These are phyloP conservation scores for Verticillium nubilum DNA, from an alignment of 2,329 filamentous ascomycete genomes.

Conservation along the genomic window DNA sequence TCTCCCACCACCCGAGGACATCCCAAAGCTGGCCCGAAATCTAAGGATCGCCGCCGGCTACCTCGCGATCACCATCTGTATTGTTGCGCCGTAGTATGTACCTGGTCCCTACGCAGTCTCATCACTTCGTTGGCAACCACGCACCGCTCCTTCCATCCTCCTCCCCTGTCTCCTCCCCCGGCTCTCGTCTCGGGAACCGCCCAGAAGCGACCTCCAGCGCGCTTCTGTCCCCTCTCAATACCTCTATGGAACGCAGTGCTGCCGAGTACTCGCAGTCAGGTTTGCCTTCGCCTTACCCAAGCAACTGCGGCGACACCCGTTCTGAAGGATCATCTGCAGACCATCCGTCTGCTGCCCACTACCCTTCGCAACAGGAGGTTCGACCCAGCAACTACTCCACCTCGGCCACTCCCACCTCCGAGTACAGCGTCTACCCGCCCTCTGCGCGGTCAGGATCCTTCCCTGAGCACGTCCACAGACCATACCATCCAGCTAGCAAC, in stretches of 20 bases:
- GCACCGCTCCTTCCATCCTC: slow-evolving; percentile 16
- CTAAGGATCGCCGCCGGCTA: slow-evolving; percentile 21
- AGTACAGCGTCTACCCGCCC: slow-evolving; percentile 74
- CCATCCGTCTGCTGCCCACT: slow-evolving; percentile 89
- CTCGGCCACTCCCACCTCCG: slow-evolving; percentile 79
- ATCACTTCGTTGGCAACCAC: slow-evolving; percentile 23
- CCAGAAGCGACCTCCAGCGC: slow-evolving; percentile 22
- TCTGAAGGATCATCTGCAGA: slow-evolving; percentile 87
- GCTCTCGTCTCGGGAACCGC: slow-evolving; percentile 18
- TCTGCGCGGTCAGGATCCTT: slow-evolving; percentile 78
- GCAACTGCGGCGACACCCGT: slow-evolving; percentile 61
- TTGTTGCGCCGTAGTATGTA: slow-evolving; percentile 26
- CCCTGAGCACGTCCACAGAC: slow-evolving; percentile 80
- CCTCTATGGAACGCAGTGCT: slow-evolving; percentile 56
- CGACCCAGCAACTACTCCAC: slow-evolving; percentile 66
- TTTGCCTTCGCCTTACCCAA: slow-evolving; percentile 71
- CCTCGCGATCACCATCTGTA: slow-evolving; percentile 8
- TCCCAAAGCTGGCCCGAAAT: slow-evolving; percentile 21
- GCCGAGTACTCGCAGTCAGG: slow-evolving; percentile 81
- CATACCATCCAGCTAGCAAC: slow-evolving; percentile 74
- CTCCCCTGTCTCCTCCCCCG: slow-evolving; percentile 4
- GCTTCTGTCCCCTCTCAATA: slow-evolving; percentile 21
- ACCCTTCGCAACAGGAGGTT: slow-evolving; percentile 76
- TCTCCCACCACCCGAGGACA: neutral
- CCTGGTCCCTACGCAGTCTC: slow-evolving; percentile 23